Evolutionary conservation across 1,284 basidiomycete species (phyloP), one percentile per base, ranked within the genome.

Genomic region (Exobasidium rhododendri): DNA sequence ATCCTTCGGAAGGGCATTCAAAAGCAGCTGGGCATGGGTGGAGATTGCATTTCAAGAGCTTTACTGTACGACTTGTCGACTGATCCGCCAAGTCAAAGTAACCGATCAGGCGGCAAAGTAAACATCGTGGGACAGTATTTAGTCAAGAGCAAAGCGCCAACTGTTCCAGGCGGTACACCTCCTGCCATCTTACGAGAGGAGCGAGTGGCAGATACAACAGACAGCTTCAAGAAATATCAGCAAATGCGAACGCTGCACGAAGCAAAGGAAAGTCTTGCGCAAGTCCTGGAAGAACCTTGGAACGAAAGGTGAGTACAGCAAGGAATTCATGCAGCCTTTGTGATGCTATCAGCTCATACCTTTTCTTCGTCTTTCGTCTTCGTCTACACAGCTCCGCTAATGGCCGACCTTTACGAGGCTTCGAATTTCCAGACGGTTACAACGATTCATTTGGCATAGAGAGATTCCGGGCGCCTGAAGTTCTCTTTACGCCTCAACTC

Each of bases 371-470:
- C n/a, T 58, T 24, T 22, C 26, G 14, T 22, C 11, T 22, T 30
- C 49, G 44, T 11, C 24, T 0, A 26, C 24, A 22, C 10, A 30
- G 58, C 11, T 69, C 73, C 50, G 75, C 75, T 7, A 64, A 67
- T 3, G 50, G 68, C 53, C 62, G 85, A 84, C 71, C 88, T 85
- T 71, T 69, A 4, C 70, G 81, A 52, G 75, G 80, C 57, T 98
- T 94, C 82, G 96, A 99, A 82, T 97, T 99, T 83, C 92, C 96
- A 0, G 92, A 92, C 51, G 96, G 96, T 2, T 96, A 88, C 82
- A 92, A 89, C 77, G 85, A 88, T 35, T 87, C 87, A 74, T 97
- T 94, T 81, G 89, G 89, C 2, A 76, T 86, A 17, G 91, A 94
- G 74, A 86, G 94, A 32, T 91, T 88, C 80, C 83, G 85, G 59